Evolutionary conservation across 1,139 yeast species (phyloP), one percentile per base, ranked within the genome.

Genomic region (Suhomyces bribrorum): DNA sequence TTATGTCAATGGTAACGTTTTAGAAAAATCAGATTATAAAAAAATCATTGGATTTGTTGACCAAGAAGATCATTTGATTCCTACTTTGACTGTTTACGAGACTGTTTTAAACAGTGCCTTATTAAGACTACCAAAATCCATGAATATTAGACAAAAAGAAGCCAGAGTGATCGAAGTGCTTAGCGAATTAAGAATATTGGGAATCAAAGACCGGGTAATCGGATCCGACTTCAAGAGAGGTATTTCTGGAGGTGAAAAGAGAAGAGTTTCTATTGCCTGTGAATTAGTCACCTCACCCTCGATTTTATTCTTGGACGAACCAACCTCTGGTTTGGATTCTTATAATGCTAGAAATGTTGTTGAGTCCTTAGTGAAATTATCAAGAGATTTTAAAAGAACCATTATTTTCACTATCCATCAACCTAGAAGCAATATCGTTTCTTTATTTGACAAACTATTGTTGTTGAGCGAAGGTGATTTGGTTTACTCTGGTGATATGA

Each of bases 351-450:
- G 80, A 57, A 89, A 90, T 52, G 98, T 92, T 9, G 71, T 92
- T 36, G 97, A 90, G 43, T 79, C 89, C 46, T 72, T 92, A 38
- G 92, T 86, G 3, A 78, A 86, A 44, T 73, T 92, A 44, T 88
- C 97, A 0, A 73, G 83, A 43, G 85, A 83, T 50, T 86, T 83
- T 59, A 81, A 84, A 44, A 79, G 97, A 56, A 90, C 98, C 0
- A 83, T 92, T 33, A 80, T 92, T 1, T 84, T 92, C 57, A 88
- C 98, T 0, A 92, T 92, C 48, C 98, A 92, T 64, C 98, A 92
- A 58, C 98, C 98, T n/a, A 77, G 98, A 57, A 87, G 96, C 45
- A 92, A 92, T 53, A 90, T 92, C 57, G 97, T 92, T 20, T 81
- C 96, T 0, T 66, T 88, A 39, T 92, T 92, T 63, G 97, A 90